Conservation (phyloP, 2,329 filamentous ascomycete species). For the Scedosporium apiospermum region DNA sequence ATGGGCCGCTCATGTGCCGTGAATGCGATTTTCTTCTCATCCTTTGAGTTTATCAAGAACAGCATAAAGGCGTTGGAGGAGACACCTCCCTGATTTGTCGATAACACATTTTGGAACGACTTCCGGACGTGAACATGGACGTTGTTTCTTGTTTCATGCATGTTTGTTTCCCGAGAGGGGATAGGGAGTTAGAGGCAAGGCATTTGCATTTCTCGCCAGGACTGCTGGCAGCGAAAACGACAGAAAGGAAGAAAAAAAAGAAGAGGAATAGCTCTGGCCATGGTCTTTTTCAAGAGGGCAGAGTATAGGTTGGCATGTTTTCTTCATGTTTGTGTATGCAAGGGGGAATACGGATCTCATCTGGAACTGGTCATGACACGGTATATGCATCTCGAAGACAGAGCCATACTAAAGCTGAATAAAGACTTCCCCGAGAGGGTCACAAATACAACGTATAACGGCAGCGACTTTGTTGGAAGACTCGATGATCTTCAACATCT, state of each 20-base stretch:
- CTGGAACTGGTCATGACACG: background rate
- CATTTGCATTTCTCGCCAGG: background rate
- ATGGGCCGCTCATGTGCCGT: slow-evolving; percentile 75
- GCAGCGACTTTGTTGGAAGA: no score
- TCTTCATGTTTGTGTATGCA: no score
- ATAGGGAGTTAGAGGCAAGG: background rate
- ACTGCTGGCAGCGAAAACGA: background rate
- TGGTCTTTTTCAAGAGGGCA: background rate
- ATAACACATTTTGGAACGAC: background rate
- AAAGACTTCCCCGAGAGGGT: background rate
- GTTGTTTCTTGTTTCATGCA: background rate
- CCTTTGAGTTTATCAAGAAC: slow-evolving; percentile 76
- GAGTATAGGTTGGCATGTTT: background rate
- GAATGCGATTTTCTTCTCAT: slow-evolving; percentile 85
- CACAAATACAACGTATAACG: no score
- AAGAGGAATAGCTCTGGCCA: background rate
- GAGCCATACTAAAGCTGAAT: background rate
- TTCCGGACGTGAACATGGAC: background rate
- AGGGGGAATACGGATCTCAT: no score
- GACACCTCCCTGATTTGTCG: slow-evolving; percentile 9
- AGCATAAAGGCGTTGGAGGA: slow-evolving; percentile 48
- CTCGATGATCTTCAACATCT: no score
- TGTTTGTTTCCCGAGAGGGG: background rate
- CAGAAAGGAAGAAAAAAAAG: background rate
- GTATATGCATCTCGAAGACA: background rate